A percentile compares a stretch with the other conserved stretches of the same genome.
Evolutionary conservation across 345 rosid species (phyloP).

Genomic region (Ceriops tagal): DNA sequence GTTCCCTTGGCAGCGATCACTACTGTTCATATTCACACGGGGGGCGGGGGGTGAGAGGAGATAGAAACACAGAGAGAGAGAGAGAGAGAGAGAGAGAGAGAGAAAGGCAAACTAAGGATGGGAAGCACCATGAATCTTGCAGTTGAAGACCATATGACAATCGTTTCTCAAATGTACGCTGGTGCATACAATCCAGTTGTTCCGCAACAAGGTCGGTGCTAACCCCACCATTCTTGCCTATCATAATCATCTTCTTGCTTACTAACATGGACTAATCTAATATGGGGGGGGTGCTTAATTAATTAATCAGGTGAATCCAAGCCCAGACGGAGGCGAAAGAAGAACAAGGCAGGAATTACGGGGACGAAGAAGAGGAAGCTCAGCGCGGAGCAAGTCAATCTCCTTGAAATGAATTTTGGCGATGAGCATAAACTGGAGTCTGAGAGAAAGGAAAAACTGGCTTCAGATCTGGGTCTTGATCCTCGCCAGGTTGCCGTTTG

Average conservation of each 20-base stretch:
- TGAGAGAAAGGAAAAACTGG: conserved; percentile 73
- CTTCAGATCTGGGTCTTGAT: conserved; percentile 74
- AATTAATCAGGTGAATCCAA: conserved; percentile 40
- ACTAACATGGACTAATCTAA: background rate
- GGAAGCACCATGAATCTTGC: conserved; percentile 21
- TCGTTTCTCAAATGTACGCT: conserved; percentile 60
- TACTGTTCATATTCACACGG: background rate
- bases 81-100: conserved; percentile 5
- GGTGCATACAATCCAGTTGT: conserved; percentile 40
- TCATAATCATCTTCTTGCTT: background rate
- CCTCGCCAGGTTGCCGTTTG: conserved; percentile 97
- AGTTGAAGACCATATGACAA: conserved; percentile 42
- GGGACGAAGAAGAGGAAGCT: conserved; percentile 72
- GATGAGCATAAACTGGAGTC: conserved; percentile 80
- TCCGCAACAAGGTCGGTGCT: conserved; percentile 54
- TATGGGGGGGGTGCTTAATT: background rate
- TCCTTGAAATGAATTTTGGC: conserved; percentile 64
- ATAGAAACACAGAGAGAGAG: background rate
- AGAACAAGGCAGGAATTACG: conserved; percentile 27
- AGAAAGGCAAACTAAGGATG: conserved; percentile 1
- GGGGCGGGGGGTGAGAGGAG: background rate
- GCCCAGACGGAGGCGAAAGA: conserved; percentile 57
- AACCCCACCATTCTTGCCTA: background rate
- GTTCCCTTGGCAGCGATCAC: conserved; percentile 26
- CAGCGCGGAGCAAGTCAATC: conserved; percentile 52